phyloP scores from a whole-genome alignment of 192 early-diverging fungal genomes.

The Coemansia umbellata region DNA sequence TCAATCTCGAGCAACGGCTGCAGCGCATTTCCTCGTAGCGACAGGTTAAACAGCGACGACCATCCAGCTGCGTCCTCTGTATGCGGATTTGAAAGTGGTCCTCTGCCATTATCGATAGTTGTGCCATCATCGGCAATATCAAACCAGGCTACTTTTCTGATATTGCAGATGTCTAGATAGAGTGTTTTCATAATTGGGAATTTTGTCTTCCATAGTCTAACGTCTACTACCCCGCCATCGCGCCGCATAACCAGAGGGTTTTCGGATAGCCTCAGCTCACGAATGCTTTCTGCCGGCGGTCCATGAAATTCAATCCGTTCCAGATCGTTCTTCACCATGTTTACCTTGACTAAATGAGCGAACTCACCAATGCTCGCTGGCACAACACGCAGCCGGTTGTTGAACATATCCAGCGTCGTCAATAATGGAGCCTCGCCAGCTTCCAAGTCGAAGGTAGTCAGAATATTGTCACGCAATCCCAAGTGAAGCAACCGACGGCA shows the following conservation, averaged over 20 bases:
- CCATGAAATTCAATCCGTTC: constrained; percentile 34
- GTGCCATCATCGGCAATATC: background rate
- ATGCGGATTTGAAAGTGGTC: no score
- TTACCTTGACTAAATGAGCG: constrained; percentile 23
- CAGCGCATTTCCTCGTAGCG: constrained; percentile 38
- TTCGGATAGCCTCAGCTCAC: constrained; percentile 45
- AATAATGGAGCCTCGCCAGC: constrained; percentile 33
- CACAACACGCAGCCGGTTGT: constrained; percentile 40
- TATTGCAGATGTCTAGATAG: constrained; percentile 44
- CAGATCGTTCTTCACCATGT: constrained; percentile 43
- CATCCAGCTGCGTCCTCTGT: background rate
- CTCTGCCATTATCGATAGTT: background rate
- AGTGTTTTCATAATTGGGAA: constrained; percentile 42
- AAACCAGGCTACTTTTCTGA: constrained; percentile 24
- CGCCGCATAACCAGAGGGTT: constrained; percentile 41
- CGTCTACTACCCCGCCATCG: constrained; percentile 29
- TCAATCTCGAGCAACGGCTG: constrained; percentile 31
- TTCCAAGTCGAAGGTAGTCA: constrained; percentile 33
- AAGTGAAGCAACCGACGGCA: constrained; percentile 35
- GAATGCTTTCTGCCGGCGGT: constrained; percentile 24
- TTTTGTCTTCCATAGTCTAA: constrained; percentile 26
- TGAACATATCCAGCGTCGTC: constrained; percentile 32
- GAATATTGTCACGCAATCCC: constrained; percentile 39
- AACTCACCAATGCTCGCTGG: constrained; percentile 37
- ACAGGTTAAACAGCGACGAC: constrained; percentile 42